Evolutionary conservation across 2,329 filamentous ascomycete genomes (phyloP).

Genomic region (Bipolaris victoriae): DNA sequence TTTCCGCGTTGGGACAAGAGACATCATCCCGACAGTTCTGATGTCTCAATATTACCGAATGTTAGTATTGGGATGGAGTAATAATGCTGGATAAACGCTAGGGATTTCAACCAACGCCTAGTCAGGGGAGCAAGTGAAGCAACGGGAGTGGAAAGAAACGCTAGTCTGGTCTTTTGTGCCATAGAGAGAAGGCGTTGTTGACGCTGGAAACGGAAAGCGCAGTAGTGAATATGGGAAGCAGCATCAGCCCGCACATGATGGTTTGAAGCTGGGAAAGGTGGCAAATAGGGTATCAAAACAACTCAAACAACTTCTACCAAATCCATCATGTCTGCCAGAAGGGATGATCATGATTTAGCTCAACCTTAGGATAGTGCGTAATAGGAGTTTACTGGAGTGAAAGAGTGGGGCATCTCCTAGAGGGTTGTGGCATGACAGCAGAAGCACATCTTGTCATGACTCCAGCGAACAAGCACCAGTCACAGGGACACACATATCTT

Average conservation of each 20-base stretch:
- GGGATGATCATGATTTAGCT: too few species aligned
- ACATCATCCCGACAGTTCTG: constrained; percentile 34
- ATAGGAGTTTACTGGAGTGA: neutral
- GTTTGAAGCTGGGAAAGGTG: neutral
- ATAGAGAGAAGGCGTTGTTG: neutral
- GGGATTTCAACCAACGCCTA: neutral
- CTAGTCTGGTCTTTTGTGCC: neutral
- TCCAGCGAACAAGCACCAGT: neutral
- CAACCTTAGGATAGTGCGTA: neutral
- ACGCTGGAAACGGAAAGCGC: neutral
- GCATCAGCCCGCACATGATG: neutral
- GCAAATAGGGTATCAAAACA: neutral
- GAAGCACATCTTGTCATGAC: neutral
- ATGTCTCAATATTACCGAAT: neutral
- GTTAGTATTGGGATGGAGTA: constrained; percentile 3
- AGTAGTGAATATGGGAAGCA: neutral
- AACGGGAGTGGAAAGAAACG: neutral
- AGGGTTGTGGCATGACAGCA: neutral
- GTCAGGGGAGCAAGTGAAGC: neutral
- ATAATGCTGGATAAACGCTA: constrained; percentile 9
- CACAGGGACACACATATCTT: neutral
- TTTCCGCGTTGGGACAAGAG: constrained; percentile 40
- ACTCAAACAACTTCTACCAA: neutral
- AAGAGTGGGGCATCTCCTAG: neutral
- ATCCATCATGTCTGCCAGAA: neutral